Evolutionary conservation across 192 early-diverging fungal species (phyloP), one percentile per base, ranked within the genome.

Genomic region (Coemansia sp.): DNA sequence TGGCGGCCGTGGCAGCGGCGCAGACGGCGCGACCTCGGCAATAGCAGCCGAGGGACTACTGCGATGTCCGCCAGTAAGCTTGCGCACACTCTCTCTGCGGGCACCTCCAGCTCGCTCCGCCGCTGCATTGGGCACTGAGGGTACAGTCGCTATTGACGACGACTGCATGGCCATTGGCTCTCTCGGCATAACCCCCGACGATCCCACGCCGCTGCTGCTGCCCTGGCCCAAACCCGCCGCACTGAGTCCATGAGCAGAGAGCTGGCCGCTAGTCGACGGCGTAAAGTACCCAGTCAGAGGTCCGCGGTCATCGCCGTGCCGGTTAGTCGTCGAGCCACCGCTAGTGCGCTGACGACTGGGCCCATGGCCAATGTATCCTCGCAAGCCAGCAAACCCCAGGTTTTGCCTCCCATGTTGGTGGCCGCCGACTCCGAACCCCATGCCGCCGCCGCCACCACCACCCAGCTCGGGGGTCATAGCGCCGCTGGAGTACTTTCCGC

Each of bases 321-420:
- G 29, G 53, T 36, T 67, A 10, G 25, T 39, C 12, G 43, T 36
- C 15, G 43, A 41, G 29, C 58, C 35, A 7, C 37, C 68, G 22
- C 35, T 29, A 27, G 57, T 37, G 19, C 66, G 64, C 15, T 81
- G 73, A 22, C 70, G 73, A 19, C 7, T 62, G 20, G n/a, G 42
- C 14, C 67, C 64, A 20, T 74, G 68, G 41, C 79, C 79, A 63
- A 82, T 82, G 49, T 77, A 82, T 15, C 79, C 79, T 0, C 79
- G 79, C 49, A 82, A 32, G 27, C 79, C 79, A 40, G 79, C 79
- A 54, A 68, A 67, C 10, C 79, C 79, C 17, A 82, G 64, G 22
- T 70, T 59, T 1, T 64, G 63, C 19, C 79, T 63, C 29, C 64
- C 68, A 51, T 70, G 67, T 27, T 74, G 65, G 31, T n/a, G n/a